A percentile compares a stretch with the other conserved stretches of the same genome.
These are phyloP conservation scores for Arthrinium puccinioides DNA, from an alignment of 2,329 filamentous ascomycete genomes.

Conservation along the genomic window DNA sequence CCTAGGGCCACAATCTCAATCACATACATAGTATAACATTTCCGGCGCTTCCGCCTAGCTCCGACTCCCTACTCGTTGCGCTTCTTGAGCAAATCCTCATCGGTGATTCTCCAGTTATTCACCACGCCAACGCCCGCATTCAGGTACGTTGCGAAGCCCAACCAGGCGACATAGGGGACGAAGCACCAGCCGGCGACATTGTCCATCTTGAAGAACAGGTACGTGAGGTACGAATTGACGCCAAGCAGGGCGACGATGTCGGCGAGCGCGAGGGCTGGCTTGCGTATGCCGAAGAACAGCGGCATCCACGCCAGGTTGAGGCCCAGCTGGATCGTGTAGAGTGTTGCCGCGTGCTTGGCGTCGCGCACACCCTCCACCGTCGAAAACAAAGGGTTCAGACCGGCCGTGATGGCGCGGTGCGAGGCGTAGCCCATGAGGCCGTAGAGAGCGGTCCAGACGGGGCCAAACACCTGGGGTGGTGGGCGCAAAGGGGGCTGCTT, in stretches of 20 bases:
- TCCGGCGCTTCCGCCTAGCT: no score
- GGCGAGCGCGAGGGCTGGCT: conserved; percentile 64
- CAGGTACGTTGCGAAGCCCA: conserved; percentile 82
- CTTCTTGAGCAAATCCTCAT: conserved; percentile 20
- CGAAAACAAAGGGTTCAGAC: conserved; percentile 49
- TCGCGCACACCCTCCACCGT: conserved; percentile 4
- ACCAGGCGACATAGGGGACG: conserved; percentile 78
- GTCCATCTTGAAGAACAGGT: conserved; percentile 71
- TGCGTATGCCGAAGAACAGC: conserved; percentile 75
- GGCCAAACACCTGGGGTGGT: conserved; percentile 55
- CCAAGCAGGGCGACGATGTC: conserved; percentile 71
- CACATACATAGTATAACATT: no score
- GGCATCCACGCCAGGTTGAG: conserved; percentile 90
- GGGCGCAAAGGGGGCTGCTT: conserved; percentile 61
- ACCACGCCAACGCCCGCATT: conserved; percentile 61
- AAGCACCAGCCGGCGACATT: conserved; percentile 64
- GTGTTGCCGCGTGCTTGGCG: conserved; percentile 62
- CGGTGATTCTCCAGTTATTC: conserved; percentile 58
- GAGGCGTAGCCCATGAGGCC: conserved; percentile 83
- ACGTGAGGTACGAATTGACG: conserved; percentile 65
- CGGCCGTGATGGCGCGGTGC: conserved; percentile 64
- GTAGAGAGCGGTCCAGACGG: conserved; percentile 61
- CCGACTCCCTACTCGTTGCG: conserved; percentile 1
- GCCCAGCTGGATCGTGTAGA: conserved; percentile 80
- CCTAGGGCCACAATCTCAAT: no score